Base-by-base conservation (phyloP, 2,329 filamentous ascomycete genomes). In the Dryadomyces quercus-mongolicae region DNA sequence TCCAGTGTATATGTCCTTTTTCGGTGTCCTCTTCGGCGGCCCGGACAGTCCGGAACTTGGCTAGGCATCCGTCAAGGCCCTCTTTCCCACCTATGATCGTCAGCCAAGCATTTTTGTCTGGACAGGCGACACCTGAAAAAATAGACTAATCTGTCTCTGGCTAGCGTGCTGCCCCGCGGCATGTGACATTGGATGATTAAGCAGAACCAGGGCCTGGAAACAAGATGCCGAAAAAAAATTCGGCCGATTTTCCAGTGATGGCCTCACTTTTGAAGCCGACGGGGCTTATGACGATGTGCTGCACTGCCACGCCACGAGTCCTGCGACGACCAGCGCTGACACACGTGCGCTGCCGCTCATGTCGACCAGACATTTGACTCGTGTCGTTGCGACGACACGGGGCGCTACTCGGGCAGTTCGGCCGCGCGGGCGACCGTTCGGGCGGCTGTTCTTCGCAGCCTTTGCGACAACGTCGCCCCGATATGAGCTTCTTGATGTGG, bases 401-500 rank as follows among this genome's bases (percentile, higher is more conserved):
- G 25, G n/a, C 31, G 10, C 15, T 12, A n/a, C 9, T n/a, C 18
- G 38, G 15, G 38, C 38, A 4, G 40, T 9, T 7, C 8, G 20
- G 21, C 40, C 25, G 40, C 6, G 22, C 38, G 12, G 15, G 1
- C 50, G 12, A 40, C 40, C 42, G 40, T 31, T 31, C 25, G 25
- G 25, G 25, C 25, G 25, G 25, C 8, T 31, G 25, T 31, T 31
- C 8, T 31, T 31, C 25, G 25, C 36, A 20, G 7, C 25, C 58
- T 80, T 85, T 62, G 78, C 78, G 7, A 68, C 68, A 9, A 77
- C 78, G 2, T 54, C 67, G 13, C 54, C 59, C 15, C 69, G 71
- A 58, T 66, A 61, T 55, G 70, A 78, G 60, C 72, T 85, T 22
- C 71, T 73, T 61, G 73, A 78, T 61, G 67, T 74, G 25, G 66